Conservation (phyloP, 2,329 filamentous ascomycete genomes). For the Trichoderma sp. region DNA sequence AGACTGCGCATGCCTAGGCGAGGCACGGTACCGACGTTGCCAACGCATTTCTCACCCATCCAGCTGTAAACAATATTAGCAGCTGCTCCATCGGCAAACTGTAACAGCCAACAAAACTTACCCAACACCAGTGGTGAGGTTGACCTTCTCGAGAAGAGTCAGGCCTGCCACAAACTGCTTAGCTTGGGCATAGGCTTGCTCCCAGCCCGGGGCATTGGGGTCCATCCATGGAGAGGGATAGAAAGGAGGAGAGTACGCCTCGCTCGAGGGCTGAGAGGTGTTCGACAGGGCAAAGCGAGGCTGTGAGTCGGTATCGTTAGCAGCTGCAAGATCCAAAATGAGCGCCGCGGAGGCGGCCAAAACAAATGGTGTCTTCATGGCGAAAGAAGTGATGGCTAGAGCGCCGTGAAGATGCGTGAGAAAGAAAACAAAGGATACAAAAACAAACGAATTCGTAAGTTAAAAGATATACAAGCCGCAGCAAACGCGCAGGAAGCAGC, state of each 20-base stretch:
- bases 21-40: slow-evolving; percentile 72
- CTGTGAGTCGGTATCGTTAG: slow-evolving; percentile 23
- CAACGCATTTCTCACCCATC: slow-evolving; percentile 72
- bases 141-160: slow-evolving; percentile 88
- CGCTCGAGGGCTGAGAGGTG: slow-evolving; percentile 27
- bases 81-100: not conserved
- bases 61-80: slow-evolving; percentile 38
- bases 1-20: slow-evolving; percentile 70
- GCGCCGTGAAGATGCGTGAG: not conserved
- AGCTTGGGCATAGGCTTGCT: slow-evolving; percentile 74
- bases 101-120: slow-evolving; percentile 48
- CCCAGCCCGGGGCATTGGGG: slow-evolving; percentile 72
- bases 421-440: not conserved
- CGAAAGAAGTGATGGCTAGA: not conserved
- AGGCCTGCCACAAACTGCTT: slow-evolving; percentile 79
- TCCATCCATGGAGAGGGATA: slow-evolving; percentile 91
- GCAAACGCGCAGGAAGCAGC: not conserved
- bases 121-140: slow-evolving; percentile 89
- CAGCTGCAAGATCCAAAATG: slow-evolving; percentile 23
- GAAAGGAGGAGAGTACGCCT: slow-evolving; percentile 57
- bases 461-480: slow-evolving; percentile 5
- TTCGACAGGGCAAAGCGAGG: slow-evolving; percentile 31
- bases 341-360: slow-evolving; percentile 20
- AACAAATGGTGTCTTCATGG: slow-evolving; percentile 20
- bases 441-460: not conserved